These are phyloP conservation scores for Pulveroboletus ravenelii DNA, from an alignment of 768 basidiomycete genomes.

Conservation along the genomic window DNA sequence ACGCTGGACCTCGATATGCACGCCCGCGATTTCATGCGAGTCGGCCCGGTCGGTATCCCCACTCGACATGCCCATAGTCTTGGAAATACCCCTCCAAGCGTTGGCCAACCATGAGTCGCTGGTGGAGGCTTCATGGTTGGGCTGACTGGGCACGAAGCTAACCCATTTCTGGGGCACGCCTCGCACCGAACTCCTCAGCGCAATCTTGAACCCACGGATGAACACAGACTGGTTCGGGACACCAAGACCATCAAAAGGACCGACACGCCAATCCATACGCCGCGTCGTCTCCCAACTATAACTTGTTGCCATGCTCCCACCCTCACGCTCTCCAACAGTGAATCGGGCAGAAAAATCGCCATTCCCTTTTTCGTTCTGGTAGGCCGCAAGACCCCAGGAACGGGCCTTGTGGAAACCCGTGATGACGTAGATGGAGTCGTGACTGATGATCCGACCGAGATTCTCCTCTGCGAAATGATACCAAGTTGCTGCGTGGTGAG, in stretches of 20 bases:
- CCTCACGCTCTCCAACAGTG: conserved; percentile 4
- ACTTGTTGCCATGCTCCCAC: conserved; percentile 1
- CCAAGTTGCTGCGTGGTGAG: conserved; percentile 27
- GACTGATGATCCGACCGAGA: conserved; percentile 26
- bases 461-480: conserved; percentile 27
- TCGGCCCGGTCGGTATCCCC: not conserved
- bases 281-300: conserved; percentile 18
- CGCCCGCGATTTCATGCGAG: not conserved
- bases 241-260: conserved; percentile 9
- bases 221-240: conserved; percentile 28
- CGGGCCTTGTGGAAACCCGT: conserved; percentile 24
- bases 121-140: not conserved
- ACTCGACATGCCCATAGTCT: conserved; percentile 8
- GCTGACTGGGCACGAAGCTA: conserved; percentile 1
- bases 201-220: conserved; percentile 30
- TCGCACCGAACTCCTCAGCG: conserved; percentile 12
- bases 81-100: conserved; percentile 15
- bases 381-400: conserved; percentile 30
- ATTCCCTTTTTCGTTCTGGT: conserved; percentile 5
- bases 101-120: conserved; percentile 18
- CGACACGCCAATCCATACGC: conserved; percentile 18
- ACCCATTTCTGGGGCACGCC: conserved; percentile 18
- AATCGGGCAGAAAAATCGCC: conserved; percentile 14
- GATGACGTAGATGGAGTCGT: conserved; percentile 32
- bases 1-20: conserved; percentile 11